These are phyloP conservation scores for Zoysia japonica DNA, from an alignment of 176 grass and related monocot genomes.

Conservation along the genomic window DNA sequence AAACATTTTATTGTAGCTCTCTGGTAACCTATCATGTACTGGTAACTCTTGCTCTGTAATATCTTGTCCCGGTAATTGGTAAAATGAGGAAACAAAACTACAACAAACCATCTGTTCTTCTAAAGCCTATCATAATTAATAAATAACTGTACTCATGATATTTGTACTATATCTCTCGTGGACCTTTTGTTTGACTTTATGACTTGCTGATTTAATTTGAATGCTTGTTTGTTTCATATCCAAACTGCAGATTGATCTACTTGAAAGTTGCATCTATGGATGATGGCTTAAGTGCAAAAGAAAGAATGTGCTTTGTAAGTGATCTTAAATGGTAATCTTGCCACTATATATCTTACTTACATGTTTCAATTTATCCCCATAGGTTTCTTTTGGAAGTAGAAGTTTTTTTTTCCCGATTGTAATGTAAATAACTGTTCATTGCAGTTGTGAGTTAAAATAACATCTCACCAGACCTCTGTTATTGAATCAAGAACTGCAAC, in stretches of 20 bases:
- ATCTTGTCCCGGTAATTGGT: background rate
- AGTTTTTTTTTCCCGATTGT: background rate
- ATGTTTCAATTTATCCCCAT: slow-evolving; percentile 26
- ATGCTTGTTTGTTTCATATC: slow-evolving; percentile 33
- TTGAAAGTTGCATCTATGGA: slow-evolving; percentile 63
- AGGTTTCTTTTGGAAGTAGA: background rate
- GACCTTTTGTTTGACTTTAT: slow-evolving; percentile 27
- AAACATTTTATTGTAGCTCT: slow-evolving; percentile 16
- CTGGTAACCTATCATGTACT: slow-evolving; percentile 9
- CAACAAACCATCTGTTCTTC: slow-evolving; percentile 16
- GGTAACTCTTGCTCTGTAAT: background rate
- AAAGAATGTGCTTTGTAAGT: slow-evolving; percentile 63
- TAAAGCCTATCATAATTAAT: slow-evolving; percentile 11
- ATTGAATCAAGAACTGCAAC: background rate
- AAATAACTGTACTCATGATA: slow-evolving; percentile 2
- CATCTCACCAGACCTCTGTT: no score
- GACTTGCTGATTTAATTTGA: slow-evolving; percentile 25
- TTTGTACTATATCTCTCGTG: background rate
- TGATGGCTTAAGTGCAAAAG: slow-evolving; percentile 59
- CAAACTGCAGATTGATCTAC: slow-evolving; percentile 82
- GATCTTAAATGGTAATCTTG: slow-evolving; percentile 27
- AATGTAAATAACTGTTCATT: background rate
- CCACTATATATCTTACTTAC: slow-evolving; percentile 4
- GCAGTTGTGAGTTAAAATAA: slow-evolving; percentile 13
- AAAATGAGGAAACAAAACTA: slow-evolving; percentile 14